Evolutionary conservation across 768 basidiomycete species (phyloP).

Genomic region (Udeniomyces megalosporus): DNA sequence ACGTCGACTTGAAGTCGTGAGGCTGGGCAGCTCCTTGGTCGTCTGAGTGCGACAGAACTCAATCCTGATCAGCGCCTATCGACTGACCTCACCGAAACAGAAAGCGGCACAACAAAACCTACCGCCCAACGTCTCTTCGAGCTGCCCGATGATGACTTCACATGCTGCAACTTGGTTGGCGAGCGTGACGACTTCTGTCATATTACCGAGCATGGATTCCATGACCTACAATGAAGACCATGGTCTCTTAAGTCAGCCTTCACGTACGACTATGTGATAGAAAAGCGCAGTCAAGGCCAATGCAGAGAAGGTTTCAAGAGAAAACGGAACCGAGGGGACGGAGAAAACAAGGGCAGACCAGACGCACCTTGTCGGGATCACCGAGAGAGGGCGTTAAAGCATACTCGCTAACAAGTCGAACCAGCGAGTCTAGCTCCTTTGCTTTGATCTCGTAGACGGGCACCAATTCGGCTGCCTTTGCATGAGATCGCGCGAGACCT

Average conservation of each 20-base stretch:
- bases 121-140: slow-evolving; percentile 50
- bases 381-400: not conserved
- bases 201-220: slow-evolving; percentile 2
- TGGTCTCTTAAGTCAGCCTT: too few species aligned
- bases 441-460: slow-evolving; percentile 6
- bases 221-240: not conserved
- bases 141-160: slow-evolving; percentile 47
- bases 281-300: not conserved
- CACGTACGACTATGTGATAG: too few species aligned
- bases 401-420: not conserved
- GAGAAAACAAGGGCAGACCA: too few species aligned
- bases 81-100: not conserved
- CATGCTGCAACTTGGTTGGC: slow-evolving; percentile 43
- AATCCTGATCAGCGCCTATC: not conserved
- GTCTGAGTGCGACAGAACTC: slow-evolving; percentile 33
- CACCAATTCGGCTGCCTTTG: not conserved
- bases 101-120: not conserved
- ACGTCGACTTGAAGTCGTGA: slow-evolving; percentile 67
- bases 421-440: not conserved
- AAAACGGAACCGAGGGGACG: too few species aligned
- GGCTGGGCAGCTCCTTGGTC: slow-evolving; percentile 56
- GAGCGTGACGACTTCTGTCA: slow-evolving; percentile 31
- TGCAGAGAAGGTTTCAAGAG: not conserved
- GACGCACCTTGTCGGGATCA: slow-evolving; percentile 8
- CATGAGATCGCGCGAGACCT: slow-evolving; percentile 4